Evolutionary conservation across 352 stramenopile species (phyloP).

Genomic region (Globisporangium orthogonon): DNA sequence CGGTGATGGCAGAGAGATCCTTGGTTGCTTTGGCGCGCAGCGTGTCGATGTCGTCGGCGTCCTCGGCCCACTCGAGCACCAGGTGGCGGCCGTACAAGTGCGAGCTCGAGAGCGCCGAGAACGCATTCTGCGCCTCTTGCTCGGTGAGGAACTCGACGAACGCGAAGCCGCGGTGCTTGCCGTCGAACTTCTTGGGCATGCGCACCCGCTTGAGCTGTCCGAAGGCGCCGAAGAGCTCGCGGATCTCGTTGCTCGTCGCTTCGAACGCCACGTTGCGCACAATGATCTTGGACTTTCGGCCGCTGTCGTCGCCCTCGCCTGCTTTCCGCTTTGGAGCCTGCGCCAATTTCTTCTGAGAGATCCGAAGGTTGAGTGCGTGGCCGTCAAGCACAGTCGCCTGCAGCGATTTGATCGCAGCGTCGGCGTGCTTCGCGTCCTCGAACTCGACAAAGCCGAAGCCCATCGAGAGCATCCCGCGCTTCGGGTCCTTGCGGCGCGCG

Average conservation of each 20-base stretch:
- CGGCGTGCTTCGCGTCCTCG: slow-evolving; percentile 74
- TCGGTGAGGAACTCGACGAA: slow-evolving; percentile 98
- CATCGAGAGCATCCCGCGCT: slow-evolving; percentile 90
- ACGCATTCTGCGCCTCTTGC: slow-evolving; percentile 92
- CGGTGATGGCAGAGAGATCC: slow-evolving; percentile 65
- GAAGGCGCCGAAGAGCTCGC: slow-evolving; percentile 96
- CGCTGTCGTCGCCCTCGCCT: slow-evolving; percentile 22
- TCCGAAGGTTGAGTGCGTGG: slow-evolving; percentile 92
- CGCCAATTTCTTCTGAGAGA: slow-evolving; percentile 87
- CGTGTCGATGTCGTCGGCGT: slow-evolving; percentile 82
- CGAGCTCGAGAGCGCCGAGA: slow-evolving; percentile 90
- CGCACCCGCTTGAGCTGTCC: slow-evolving; percentile 96
- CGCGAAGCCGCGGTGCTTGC: slow-evolving; percentile 95
- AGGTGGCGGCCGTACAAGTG: slow-evolving; percentile 99
- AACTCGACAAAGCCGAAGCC: slow-evolving; percentile 99
- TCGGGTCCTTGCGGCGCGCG: slow-evolving; percentile 74
- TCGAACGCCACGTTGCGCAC: slow-evolving; percentile 99
- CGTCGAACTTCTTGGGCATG: slow-evolving; percentile 99
- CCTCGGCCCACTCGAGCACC: slow-evolving; percentile 96
- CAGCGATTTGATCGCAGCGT: slow-evolving; percentile 72
- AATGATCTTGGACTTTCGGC: slow-evolving; percentile 94
- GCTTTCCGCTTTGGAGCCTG: slow-evolving; percentile 34
- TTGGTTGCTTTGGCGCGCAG: slow-evolving; percentile 76
- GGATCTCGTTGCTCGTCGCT: slow-evolving; percentile 94
- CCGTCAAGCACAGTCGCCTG: slow-evolving; percentile 91